Percentiles rank a stretch among this genome's conserved stretches.
Conservation (phyloP, 805 yeast species). For the Lachancea nothofagi region DNA sequence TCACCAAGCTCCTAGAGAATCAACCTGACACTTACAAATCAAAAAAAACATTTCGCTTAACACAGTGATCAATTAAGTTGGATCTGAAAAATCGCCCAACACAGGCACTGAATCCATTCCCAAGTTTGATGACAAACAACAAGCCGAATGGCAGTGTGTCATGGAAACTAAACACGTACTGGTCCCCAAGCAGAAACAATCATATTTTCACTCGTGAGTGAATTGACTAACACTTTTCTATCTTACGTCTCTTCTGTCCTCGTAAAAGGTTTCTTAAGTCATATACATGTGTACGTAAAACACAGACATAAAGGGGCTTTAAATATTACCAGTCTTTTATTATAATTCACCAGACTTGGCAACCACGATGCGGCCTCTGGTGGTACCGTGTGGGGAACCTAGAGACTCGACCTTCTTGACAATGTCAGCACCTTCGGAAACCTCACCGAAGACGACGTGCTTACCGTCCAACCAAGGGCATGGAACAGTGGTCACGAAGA, state of each 20-base stretch:
- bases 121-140: too few species aligned
- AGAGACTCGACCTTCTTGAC: conserved; percentile 77
- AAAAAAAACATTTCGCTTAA: too few species aligned
- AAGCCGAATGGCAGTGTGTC: too few species aligned
- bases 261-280: too few species aligned
- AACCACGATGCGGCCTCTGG: conserved; percentile 60
- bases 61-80: too few species aligned
- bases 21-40: too few species aligned
- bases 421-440: conserved; percentile 74
- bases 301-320: background rate
- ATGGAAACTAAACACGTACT: too few species aligned
- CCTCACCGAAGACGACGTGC: conserved; percentile 95
- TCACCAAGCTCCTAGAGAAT: too few species aligned
- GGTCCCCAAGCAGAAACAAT: too few species aligned
- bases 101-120: too few species aligned
- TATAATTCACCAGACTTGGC: conserved; percentile 47
- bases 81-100: too few species aligned
- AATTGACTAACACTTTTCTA: background rate
- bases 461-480: conserved; percentile 89
- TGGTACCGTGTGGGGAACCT: conserved; percentile 71
- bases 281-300: conserved; percentile 5
- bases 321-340: conserved; percentile 4
- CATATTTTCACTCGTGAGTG: background rate
- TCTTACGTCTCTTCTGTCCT: too few species aligned
- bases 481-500: conserved; percentile 87